phyloP scores from a whole-genome alignment of 2,329 filamentous ascomycete genomes.

The Penicillium sp. region DNA sequence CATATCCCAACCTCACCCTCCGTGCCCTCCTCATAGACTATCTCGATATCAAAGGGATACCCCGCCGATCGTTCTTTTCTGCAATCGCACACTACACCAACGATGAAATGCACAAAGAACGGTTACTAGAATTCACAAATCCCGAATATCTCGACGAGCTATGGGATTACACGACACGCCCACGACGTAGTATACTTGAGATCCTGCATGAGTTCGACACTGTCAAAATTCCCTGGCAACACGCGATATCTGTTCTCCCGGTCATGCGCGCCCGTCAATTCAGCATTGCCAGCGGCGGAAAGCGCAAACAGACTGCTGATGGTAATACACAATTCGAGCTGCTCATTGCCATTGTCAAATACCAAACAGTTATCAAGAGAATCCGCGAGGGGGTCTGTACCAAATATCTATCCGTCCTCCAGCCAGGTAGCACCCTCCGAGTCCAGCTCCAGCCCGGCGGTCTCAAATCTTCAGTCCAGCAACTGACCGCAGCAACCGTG shows the following conservation, averaged over 20 bases:
- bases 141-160: slow-evolving; percentile 78
- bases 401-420: slow-evolving; percentile 64
- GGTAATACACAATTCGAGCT: slow-evolving; percentile 55
- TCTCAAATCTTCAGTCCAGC: slow-evolving; percentile 40
- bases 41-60: slow-evolving; percentile 82
- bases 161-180: slow-evolving; percentile 88
- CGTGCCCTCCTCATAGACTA: slow-evolving; percentile 70
- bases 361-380: slow-evolving; percentile 75
- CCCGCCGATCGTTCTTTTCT: slow-evolving; percentile 75
- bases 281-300: slow-evolving; percentile 72
- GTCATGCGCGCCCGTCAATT: slow-evolving; percentile 81
- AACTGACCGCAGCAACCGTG: slow-evolving; percentile 54
- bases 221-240: slow-evolving; percentile 69
- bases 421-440: slow-evolving; percentile 49
- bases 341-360: slow-evolving; percentile 80
- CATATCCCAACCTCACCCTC: slow-evolving; percentile 49
- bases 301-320: slow-evolving; percentile 32
- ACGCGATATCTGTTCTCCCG: slow-evolving; percentile 66
- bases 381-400: slow-evolving; percentile 83
- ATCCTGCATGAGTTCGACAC: slow-evolving; percentile 81
- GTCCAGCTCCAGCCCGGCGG: slow-evolving; percentile 51
- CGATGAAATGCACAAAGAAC: slow-evolving; percentile 65
- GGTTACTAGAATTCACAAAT: slow-evolving; percentile 73
- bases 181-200: slow-evolving; percentile 82
- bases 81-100: slow-evolving; percentile 66